Evolutionary conservation across 441 rosid genomes (phyloP), one percentile per base, ranked within the genome.

Genomic region (Erodium trifolium): DNA sequence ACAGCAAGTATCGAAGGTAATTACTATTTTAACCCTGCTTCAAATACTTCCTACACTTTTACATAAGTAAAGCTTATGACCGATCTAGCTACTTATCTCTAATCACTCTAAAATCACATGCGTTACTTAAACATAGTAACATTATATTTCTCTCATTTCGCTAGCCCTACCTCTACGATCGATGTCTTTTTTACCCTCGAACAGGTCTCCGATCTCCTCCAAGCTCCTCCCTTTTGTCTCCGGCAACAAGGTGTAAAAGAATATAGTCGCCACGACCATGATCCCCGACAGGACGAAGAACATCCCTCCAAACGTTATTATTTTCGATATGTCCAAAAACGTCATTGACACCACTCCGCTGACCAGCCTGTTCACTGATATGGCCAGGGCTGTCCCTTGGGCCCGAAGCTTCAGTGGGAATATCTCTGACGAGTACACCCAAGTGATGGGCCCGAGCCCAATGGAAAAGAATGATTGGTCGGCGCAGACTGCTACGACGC

Each of bases 171-270:
- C 6, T 3, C 45, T 39, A 39, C 2, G 27, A 0, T 39, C 45
- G 9, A 9, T 9, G 0, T 16, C 12, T 12, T 31, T 31, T 39
- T 12, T 51, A 13, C 66, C 68, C 65, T 67, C 78, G 5, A 66
- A 70, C 8, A 75, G 53, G 4, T 49, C 55, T 13, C 63, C 70
- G 0, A 74, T 74, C 64, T 74, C 77, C 0, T 74, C 77, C 39
- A 74, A 59, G 8, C 74, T 81, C 80, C 78, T 84, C 27, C 89
- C 89, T 67, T 87, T 88, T 0, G 95, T 87, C 73, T 88, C 92
- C 0, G 88, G 92, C 74, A 88, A 62, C 16, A 43, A 70, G 14
- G 16, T 41, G 51, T 70, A 74, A 18, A 70, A 69, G 37, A 76
- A 82, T 3, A 67, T 45, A 0, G 80, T 75, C 0, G 75, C 92